Evolutionary conservation across 441 rosid genomes (phyloP).

Genomic region (Omphalea diandra): DNA sequence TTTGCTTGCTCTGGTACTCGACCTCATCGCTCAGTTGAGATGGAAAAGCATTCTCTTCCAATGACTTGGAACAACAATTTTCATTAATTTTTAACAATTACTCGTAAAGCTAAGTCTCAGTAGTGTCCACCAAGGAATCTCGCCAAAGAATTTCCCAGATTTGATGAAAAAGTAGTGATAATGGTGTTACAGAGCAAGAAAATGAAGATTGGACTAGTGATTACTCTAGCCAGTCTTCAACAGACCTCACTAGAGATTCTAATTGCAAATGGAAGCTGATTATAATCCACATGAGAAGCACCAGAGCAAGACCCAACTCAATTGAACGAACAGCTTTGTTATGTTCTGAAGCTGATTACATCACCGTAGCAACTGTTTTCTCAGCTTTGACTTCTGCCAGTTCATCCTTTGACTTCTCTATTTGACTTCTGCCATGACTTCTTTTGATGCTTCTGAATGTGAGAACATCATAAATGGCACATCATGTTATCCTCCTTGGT

Average conservation of each 20-base stretch:
- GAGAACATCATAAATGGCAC: too few species aligned
- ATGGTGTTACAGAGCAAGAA: constrained; percentile 59
- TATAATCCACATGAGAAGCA: constrained; percentile 43
- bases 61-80: constrained; percentile 20
- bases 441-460: too few species aligned
- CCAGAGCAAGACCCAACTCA: constrained; percentile 44
- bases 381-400: constrained; percentile 41
- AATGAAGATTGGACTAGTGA: constrained; percentile 51
- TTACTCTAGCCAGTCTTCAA: constrained; percentile 35
- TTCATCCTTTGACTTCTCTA: too few species aligned
- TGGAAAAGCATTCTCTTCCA: constrained; percentile 16
- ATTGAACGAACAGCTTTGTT: constrained; percentile 40
- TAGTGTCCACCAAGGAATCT: constrained; percentile 18
- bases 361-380: constrained; percentile 38
- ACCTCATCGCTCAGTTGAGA: constrained; percentile 25
- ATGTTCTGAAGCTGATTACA: constrained; percentile 35
- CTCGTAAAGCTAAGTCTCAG: constrained; percentile 36
- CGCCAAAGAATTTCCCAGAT: constrained; percentile 39
- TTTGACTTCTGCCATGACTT: too few species aligned
- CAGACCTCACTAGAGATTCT: constrained; percentile 41
- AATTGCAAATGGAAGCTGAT: constrained; percentile 50
- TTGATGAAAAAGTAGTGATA: constrained; percentile 50
- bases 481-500: too few species aligned
- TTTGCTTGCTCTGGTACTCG: constrained; percentile 60
- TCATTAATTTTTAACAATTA: constrained; percentile 40